Base-by-base conservation (phyloP, 139 green algal genomes). In the Coelastrella sp. region DNA sequence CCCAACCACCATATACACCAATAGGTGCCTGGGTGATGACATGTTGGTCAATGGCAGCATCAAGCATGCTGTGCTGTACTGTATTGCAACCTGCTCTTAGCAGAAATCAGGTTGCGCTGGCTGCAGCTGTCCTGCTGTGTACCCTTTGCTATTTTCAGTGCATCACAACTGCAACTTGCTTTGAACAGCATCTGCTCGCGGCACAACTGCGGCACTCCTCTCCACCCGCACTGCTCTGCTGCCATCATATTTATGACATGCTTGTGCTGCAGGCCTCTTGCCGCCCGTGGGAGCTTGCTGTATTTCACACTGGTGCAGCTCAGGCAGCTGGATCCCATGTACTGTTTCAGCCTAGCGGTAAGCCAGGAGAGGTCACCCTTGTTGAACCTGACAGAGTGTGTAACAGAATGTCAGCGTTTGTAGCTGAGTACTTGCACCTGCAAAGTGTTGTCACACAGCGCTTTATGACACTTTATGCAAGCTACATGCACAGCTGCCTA, bases 281-380 rank as follows among this genome's bases (percentile, higher is more conserved):
- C 96, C 14, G 71, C 79, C 32, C 92, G 92, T 2, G 96, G 94
- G 47, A 91, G 90, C 3, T 64, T 90, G 73, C 92, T 98, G 89
- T 98, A 94, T 93, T 98, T 98, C 92, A 71, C 68, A 0, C 78
- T 96, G 80, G 73, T 85, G 16, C 94, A 95, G 87, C 89, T 97
- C 16, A 61, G 81, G 13, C 92, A 91, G 80, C 86, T 98, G 80
- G 96, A 96, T 90, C 90, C 95, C 81, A 97, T 97, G 95, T 98
- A 98, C 92, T 94, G 91, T 80, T 97, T 97, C 94, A 94, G 86
- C 85, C 91, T 97, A 3, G 61, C n/a, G n/a, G 83, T 88, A 32
- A 66, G 83, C 23, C 17, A 3, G 22, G 3, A 71, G 61, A 71
- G 61, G 11, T 19, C 11, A 10, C 8, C 61, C 8, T 71, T 78